A percentile compares a stretch with the other conserved stretches of the same genome.
Conservation (phyloP, 768 basidiomycete genomes). For the Melanogaster broomeanus region DNA sequence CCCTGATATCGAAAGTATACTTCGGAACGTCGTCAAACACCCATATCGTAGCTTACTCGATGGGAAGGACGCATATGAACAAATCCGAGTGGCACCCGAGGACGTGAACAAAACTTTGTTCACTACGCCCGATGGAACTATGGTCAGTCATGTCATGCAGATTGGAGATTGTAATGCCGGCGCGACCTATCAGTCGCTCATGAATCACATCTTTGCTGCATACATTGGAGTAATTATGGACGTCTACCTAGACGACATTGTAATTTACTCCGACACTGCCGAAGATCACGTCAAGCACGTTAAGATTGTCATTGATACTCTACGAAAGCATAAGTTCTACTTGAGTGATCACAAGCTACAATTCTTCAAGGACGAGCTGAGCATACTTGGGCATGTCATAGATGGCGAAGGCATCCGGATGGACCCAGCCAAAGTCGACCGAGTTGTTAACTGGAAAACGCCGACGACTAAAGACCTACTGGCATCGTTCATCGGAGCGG, state of each 20-base stretch:
- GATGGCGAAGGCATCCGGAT: conserved; percentile 39
- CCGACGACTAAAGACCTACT: not conserved
- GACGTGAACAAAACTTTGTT: no score
- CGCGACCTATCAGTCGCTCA: no score
- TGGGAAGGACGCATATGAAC: no score
- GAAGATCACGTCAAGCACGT: conserved; percentile 34
- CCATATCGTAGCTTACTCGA: no score
- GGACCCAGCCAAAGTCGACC: conserved; percentile 45
- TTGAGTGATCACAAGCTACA: conserved; percentile 36
- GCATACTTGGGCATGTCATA: conserved; percentile 38
- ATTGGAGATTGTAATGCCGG: no score
- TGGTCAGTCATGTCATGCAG: no score
- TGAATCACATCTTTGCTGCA: no score
- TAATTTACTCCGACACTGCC: conserved; percentile 13
- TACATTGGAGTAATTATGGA: no score
- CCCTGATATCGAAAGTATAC: no score
- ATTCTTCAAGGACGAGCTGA: conserved; percentile 30
- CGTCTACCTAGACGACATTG: conserved; percentile 6
- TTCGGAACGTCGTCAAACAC: no score
- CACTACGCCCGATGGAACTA: no score
- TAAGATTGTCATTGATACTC: conserved; percentile 33
- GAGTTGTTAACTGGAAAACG: conserved; percentile 18
- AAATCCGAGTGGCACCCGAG: no score
- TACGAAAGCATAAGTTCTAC: conserved; percentile 37
- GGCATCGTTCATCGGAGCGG: not conserved